These are phyloP conservation scores for Sugiyamaella castrensis DNA, from an alignment of 1,139 yeast species.

Conservation along the genomic window DNA sequence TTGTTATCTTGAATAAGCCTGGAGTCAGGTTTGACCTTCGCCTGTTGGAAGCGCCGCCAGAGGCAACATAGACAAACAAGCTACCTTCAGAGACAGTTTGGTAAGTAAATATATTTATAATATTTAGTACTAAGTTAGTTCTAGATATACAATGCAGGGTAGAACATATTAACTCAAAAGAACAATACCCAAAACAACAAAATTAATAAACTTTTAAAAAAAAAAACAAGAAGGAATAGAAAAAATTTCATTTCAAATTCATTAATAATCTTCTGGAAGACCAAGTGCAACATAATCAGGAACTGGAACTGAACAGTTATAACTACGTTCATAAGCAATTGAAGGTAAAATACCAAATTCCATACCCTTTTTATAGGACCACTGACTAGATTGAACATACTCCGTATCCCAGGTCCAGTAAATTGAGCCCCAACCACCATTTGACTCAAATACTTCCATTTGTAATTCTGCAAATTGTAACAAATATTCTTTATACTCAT, in stretches of 20 bases:
- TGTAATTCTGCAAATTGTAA: conserved; percentile 36
- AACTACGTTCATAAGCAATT: conserved; percentile 32
- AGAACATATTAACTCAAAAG: not conserved
- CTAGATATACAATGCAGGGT: too few relatives aligned
- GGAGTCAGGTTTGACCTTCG: too few relatives aligned
- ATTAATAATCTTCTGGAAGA: conserved; percentile 29
- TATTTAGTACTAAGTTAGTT: too few relatives aligned
- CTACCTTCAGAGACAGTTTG: too few relatives aligned
- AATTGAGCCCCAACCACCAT: conserved; percentile 38
- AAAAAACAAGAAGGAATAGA: not conserved
- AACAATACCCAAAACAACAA: not conserved
- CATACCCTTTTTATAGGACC: conserved; percentile 37
- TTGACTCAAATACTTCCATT: conserved; percentile 35
- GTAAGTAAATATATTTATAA: too few relatives aligned
- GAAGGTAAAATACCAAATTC: conserved; percentile 35
- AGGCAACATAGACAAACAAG: too few relatives aligned
- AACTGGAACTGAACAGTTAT: conserved; percentile 28
- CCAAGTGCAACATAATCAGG: conserved; percentile 33
- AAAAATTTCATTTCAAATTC: not conserved
- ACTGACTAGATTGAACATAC: conserved; percentile 32
- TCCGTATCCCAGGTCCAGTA: conserved; percentile 42
- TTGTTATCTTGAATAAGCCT: too few relatives aligned
- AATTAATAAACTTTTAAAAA: not conserved
- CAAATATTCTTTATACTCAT: conserved; percentile 32
- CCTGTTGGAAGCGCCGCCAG: too few relatives aligned